Percentiles rank a stretch among this genome's conserved stretches.
Conservation (phyloP, 108 stramenopile species). For the Pseudonitzschia delicatissima region DNA sequence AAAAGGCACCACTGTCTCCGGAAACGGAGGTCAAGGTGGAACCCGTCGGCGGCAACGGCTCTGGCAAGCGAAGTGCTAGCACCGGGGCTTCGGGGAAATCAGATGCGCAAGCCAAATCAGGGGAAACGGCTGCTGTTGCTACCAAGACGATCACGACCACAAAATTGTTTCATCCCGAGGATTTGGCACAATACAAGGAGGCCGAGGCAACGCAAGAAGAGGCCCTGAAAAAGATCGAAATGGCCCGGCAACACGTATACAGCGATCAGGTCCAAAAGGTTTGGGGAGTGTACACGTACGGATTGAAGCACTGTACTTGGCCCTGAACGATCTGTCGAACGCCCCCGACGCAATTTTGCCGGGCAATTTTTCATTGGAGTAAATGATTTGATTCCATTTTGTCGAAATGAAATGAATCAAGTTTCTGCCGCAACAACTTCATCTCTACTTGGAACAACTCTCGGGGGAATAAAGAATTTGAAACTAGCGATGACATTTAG, state of each 20-base stretch:
- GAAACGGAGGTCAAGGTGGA: not conserved
- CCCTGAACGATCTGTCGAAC: conserved; percentile 27
- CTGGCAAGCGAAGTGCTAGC: too few relatives aligned
- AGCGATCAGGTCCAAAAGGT: conserved; percentile 21
- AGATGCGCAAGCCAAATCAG: not conserved
- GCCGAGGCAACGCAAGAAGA: not conserved
- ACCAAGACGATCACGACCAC: not conserved
- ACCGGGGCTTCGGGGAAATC: not conserved
- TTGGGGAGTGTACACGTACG: conserved; percentile 43
- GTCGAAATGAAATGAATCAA: too few relatives aligned
- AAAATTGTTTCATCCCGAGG: not conserved
- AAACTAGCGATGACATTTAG: too few relatives aligned
- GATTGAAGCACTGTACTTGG: conserved; percentile 21
- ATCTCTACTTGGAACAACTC: too few relatives aligned
- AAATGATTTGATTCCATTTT: too few relatives aligned
- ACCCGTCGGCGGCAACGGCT: not conserved
- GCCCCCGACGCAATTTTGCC: conserved; percentile 47
- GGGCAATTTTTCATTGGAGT: conserved; percentile 35
- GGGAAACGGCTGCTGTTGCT: not conserved
- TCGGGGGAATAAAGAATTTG: too few relatives aligned
- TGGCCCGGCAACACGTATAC: conserved; percentile 13
- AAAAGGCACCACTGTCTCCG: not conserved
- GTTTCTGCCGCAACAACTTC: too few relatives aligned
- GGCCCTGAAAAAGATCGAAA: conserved; percentile 19
- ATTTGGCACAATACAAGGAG: conserved; percentile 5